Conservation (phyloP, 1,284 basidiomycete species). For the Paramarasmius palmivorus region DNA sequence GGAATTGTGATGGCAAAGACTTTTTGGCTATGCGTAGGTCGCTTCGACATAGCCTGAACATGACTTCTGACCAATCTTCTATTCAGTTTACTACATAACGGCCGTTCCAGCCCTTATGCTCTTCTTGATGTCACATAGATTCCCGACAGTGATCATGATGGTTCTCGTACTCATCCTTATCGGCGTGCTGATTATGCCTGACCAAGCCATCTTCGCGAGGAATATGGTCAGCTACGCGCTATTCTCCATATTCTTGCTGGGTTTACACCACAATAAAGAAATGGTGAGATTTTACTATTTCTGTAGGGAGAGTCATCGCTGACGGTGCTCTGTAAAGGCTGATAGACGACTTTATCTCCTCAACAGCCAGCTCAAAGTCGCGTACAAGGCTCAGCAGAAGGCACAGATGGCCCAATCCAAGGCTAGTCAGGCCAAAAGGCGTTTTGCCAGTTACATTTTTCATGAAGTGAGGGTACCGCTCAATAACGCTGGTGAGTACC, state of each 20-base stretch:
- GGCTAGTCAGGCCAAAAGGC: conserved; percentile 29
- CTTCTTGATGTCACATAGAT: conserved; percentile 23
- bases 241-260: conserved; percentile 32
- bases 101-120: conserved; percentile 25
- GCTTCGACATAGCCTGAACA: neutral
- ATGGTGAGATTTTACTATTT: conserved; percentile 20
- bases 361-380: conserved; percentile 51
- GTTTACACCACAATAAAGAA: conserved; percentile 32
- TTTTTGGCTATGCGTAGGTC: conserved; percentile 26
- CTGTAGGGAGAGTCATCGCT: no score
- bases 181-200: conserved; percentile 23
- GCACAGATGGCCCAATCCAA: conserved; percentile 52
- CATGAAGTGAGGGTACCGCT: conserved; percentile 52
- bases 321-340: no score
- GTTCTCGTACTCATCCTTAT: conserved; percentile 22
- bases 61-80: neutral
- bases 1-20: conserved; percentile 15
- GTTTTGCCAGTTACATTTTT: conserved; percentile 30
- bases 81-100: conserved; percentile 23
- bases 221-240: conserved; percentile 25
- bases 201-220: conserved; percentile 26
- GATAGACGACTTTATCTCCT: conserved; percentile 50
- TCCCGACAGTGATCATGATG: conserved; percentile 24
- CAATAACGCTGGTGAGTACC: conserved; percentile 48
- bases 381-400: conserved; percentile 44